Evolutionary conservation across 805 yeast genomes (phyloP).

Genomic region (Komagataella mondaviorum): DNA sequence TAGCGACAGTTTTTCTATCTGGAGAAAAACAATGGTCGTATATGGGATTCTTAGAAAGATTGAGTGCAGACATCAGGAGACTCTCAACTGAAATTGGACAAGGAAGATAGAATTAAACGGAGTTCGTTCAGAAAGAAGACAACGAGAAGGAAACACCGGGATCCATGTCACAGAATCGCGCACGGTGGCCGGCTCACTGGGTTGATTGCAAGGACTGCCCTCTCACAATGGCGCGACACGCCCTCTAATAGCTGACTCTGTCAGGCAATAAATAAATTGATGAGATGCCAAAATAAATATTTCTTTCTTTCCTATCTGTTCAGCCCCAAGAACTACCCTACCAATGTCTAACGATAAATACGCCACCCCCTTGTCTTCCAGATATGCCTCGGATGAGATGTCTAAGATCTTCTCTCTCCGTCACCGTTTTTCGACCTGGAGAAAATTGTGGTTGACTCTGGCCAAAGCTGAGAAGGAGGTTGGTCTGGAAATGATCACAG

Average conservation of each 20-base stretch:
- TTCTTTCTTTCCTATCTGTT: background rate
- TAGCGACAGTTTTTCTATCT: conserved; percentile 54
- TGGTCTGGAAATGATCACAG: conserved; percentile 75
- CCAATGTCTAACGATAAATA: conserved; percentile 52
- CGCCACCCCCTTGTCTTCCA: conserved; percentile 85
- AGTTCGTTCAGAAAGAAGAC: background rate
- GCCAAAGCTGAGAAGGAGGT: conserved; percentile 93
- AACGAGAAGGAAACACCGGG: background rate
- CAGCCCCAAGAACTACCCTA: background rate
- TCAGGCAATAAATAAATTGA: background rate
- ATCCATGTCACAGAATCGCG: background rate
- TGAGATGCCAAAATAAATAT: background rate
- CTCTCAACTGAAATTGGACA: conserved; percentile 9
- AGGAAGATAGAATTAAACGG: background rate
- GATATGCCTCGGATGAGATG: conserved; percentile 98
- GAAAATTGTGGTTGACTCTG: conserved; percentile 89
- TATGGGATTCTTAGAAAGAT: conserved; percentile 73
- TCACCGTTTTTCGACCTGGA: conserved; percentile 96
- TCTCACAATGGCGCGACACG: background rate
- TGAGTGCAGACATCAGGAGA: conserved; percentile 31
- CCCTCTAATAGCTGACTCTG: background rate
- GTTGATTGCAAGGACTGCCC: background rate
- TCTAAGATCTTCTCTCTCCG: conserved; percentile 81
- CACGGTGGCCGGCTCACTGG: background rate
- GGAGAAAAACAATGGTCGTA: conserved; percentile 83